These are phyloP conservation scores for Cutaneotrichosporon dermatis DNA, from an alignment of 1,284 basidiomycete genomes.

Conservation along the genomic window DNA sequence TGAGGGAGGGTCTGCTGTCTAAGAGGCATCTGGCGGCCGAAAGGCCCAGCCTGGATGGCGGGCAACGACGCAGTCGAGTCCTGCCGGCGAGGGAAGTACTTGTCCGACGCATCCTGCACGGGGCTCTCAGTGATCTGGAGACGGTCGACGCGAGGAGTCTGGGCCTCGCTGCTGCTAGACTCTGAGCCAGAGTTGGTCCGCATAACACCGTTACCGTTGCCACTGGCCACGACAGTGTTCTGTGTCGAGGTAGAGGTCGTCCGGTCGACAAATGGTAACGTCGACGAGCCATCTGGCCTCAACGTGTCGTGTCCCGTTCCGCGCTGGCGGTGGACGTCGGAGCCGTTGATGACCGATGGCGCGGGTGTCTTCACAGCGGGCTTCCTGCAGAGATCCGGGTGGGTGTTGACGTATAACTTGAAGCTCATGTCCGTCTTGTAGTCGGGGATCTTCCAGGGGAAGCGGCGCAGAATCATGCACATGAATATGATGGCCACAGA, in stretches of 20 bases:
- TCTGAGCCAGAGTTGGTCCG: slow-evolving; percentile 3
- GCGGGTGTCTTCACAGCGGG: slow-evolving; percentile 41
- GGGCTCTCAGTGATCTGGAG: slow-evolving; percentile 29
- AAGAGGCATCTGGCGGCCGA: slow-evolving; percentile 11
- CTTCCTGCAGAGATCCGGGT: slow-evolving; percentile 71
- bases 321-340: slow-evolving; percentile 12
- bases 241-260: slow-evolving; percentile 29
- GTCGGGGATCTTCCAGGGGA: slow-evolving; percentile 99
- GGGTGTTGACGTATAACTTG: slow-evolving; percentile 83
- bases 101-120: slow-evolving; percentile 58
- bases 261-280: slow-evolving; percentile 34
- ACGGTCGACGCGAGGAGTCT: slow-evolving; percentile 18
- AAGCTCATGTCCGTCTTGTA: slow-evolving; percentile 88
- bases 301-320: slow-evolving; percentile 28
- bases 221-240: slow-evolving; percentile 28
- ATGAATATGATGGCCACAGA: slow-evolving; percentile 97
- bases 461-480: slow-evolving; percentile 97
- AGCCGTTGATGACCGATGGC: slow-evolving; percentile 37
- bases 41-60: slow-evolving; percentile 23
- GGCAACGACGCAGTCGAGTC: slow-evolving; percentile 61
- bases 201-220: background rate
- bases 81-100: slow-evolving; percentile 64
- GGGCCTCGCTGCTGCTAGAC: slow-evolving; percentile 25
- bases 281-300: slow-evolving; percentile 36
- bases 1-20: slow-evolving; percentile 23